A percentile compares a stretch with the other conserved stretches of the same genome.
These are phyloP conservation scores for Leptomonas pyrrhocoris DNA, from an alignment of 208 protist genomes.

Conservation along the genomic window DNA sequence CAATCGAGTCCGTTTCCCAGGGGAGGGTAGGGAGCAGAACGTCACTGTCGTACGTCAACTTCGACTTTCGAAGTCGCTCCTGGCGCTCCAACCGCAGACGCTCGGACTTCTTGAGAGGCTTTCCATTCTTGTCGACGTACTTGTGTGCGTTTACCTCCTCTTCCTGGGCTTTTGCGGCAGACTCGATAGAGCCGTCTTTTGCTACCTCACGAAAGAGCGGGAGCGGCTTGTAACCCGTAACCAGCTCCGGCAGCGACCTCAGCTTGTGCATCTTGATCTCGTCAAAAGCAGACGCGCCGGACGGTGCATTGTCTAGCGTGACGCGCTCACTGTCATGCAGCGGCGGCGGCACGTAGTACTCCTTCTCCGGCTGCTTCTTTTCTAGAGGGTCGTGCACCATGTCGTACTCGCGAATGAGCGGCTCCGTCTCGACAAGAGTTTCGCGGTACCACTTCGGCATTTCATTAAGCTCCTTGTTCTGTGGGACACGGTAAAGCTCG, in stretches of 20 bases:
- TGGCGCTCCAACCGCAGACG: slow-evolving; percentile 73
- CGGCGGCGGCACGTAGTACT: slow-evolving; percentile 73
- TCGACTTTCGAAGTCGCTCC: slow-evolving; percentile 74
- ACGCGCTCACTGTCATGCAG: slow-evolving; percentile 64
- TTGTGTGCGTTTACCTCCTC: slow-evolving; percentile 12
- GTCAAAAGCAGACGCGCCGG: slow-evolving; percentile 83
- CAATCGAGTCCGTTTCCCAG: slow-evolving; percentile 87
- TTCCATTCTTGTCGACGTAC: slow-evolving; percentile 34
- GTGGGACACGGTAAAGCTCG: slow-evolving; percentile 76
- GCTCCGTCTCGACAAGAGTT: slow-evolving; percentile 78
- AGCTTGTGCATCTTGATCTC: slow-evolving; percentile 83
- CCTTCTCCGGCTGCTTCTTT: slow-evolving; percentile 25
- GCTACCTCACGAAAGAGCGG: slow-evolving; percentile 77
- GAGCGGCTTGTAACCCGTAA: slow-evolving; percentile 83
- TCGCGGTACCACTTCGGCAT: slow-evolving; percentile 86
- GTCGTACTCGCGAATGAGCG: slow-evolving; percentile 78
- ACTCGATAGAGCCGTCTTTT: slow-evolving; percentile 43
- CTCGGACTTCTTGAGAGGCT: slow-evolving; percentile 70
- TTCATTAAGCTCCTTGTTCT: slow-evolving; percentile 51
- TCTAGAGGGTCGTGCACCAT: slow-evolving; percentile 86
- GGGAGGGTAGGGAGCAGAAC: slow-evolving; percentile 83
- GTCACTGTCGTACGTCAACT: slow-evolving; percentile 80
- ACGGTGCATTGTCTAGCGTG: slow-evolving; percentile 75
- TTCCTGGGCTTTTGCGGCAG: slow-evolving; percentile 20
- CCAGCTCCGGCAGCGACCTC: slow-evolving; percentile 73